Percentiles rank a stretch among this genome's conserved stretches.
Conservation (phyloP, 2,329 filamentous ascomycete genomes). For the Penicillium glabrum region DNA sequence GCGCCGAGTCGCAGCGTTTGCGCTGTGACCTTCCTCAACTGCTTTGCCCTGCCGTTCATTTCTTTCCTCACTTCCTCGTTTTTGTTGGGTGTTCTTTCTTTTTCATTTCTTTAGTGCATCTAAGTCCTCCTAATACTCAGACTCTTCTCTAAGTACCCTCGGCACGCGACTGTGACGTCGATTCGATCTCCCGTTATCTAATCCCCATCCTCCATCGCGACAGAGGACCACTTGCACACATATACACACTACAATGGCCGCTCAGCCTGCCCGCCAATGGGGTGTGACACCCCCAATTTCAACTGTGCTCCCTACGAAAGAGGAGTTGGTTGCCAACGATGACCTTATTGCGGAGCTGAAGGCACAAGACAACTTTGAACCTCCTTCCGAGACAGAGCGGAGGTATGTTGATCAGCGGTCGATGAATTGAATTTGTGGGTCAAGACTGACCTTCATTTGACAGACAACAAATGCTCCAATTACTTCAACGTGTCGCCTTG, state of each 20-base stretch:
- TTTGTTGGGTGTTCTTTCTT: not conserved
- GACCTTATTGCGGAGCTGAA: conserved; percentile 81
- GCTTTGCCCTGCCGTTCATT: conserved; percentile 10
- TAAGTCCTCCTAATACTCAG: not conserved
- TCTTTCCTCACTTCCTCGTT: conserved; percentile 1
- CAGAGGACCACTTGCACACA: not conserved
- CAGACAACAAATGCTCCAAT: conserved; percentile 70
- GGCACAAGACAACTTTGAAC: conserved; percentile 88
- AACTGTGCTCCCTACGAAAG: conserved; percentile 68
- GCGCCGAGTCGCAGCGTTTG: conserved; percentile 12
- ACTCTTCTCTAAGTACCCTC: not conserved
- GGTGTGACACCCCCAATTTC: conserved; percentile 88
- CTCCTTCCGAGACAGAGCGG: conserved; percentile 75
- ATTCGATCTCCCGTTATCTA: conserved; percentile 13
- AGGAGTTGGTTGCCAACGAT: conserved; percentile 75
- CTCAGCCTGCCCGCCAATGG: conserved; percentile 49
- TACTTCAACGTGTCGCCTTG: conserved; percentile 75
- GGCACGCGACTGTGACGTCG: conserved; percentile 5
- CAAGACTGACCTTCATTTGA: conserved; percentile 5
- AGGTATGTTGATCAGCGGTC: conserved; percentile 54
- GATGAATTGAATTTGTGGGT: not conserved
- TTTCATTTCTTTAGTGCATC: not conserved
- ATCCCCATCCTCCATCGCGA: conserved; percentile 16
- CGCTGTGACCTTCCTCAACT: conserved; percentile 5
- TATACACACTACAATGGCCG: conserved; percentile 31